Percentiles rank a stretch among this genome's conserved stretches.
Evolutionary conservation across 1,139 yeast species (phyloP).

Genomic region (Groenewaldozyma auringiensis): DNA sequence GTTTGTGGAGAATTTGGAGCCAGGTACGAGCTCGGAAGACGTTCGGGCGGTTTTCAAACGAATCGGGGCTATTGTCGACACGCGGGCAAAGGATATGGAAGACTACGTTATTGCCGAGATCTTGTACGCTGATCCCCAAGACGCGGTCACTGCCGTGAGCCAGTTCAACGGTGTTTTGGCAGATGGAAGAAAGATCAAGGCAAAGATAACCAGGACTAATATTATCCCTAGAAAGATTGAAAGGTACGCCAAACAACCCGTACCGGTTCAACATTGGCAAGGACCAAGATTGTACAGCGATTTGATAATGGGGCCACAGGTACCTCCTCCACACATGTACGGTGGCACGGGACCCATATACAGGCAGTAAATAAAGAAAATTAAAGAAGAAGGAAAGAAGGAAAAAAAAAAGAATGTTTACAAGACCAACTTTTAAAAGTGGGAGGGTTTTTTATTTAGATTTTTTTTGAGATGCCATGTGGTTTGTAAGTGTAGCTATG

Average conservation of each 20-base stretch:
- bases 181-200: slow-evolving; percentile 23
- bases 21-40: slow-evolving; percentile 25
- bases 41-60: slow-evolving; percentile 21
- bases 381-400: too few species aligned
- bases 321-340: neutral
- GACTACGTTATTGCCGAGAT: slow-evolving; percentile 23
- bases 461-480: too few species aligned
- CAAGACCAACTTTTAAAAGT: too few species aligned
- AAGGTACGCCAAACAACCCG: slow-evolving; percentile 8
- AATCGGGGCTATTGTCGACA: slow-evolving; percentile 21
- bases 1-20: slow-evolving; percentile 20
- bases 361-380: slow-evolving; percentile 5
- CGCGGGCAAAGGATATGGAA: slow-evolving; percentile 17
- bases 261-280: slow-evolving; percentile 14
- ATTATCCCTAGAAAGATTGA: slow-evolving; percentile 13
- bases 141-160: slow-evolving; percentile 19
- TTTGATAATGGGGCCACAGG: slow-evolving; percentile 2
- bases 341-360: neutral
- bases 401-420: too few species aligned
- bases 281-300: slow-evolving; percentile 22
- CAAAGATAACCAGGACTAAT: slow-evolving; percentile 20
- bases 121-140: slow-evolving; percentile 17
- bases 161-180: slow-evolving; percentile 25
- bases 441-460: too few species aligned
- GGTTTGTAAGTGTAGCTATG: neutral